A percentile compares a stretch with the other conserved stretches of the same genome.
phyloP scores from a whole-genome alignment of 1,284 basidiomycete species.

The Entoloma clypeatum region DNA sequence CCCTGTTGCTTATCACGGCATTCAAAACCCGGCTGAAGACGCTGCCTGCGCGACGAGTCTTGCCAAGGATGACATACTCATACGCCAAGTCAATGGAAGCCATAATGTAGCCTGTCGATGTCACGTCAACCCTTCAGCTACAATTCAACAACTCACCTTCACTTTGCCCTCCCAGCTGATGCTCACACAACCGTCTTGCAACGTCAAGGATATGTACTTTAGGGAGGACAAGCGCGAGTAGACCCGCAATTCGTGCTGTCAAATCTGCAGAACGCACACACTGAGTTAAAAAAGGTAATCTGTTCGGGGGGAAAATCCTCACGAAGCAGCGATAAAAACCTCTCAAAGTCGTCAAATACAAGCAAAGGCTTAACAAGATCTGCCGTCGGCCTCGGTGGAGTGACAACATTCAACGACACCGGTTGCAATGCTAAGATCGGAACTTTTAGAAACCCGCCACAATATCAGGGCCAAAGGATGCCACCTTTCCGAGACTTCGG shows the following conservation, averaged over 20 bases:
- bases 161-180: constrained; percentile 34
- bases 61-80: constrained; percentile 78
- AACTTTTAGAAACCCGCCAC: constrained; percentile 7
- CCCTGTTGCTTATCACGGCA: constrained; percentile 37
- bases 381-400: constrained; percentile 25
- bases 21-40: constrained; percentile 60
- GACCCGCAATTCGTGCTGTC: constrained; percentile 62
- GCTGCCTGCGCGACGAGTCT: constrained; percentile 56
- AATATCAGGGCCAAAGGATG: neutral
- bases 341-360: constrained; percentile 47
- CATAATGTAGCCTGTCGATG: constrained; percentile 55
- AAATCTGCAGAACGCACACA: constrained; percentile 44
- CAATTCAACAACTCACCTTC: constrained; percentile 42
- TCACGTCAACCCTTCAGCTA: neutral
- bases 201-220: constrained; percentile 54
- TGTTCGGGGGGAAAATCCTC: constrained; percentile 18
- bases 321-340: constrained; percentile 51
- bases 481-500: constrained; percentile 38
- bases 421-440: constrained; percentile 29
- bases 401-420: constrained; percentile 33
- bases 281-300: constrained; percentile 11
- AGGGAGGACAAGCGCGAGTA: constrained; percentile 48
- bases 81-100: constrained; percentile 69
- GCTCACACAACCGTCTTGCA: constrained; percentile 44
- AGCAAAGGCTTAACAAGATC: constrained; percentile 22